Evolutionary conservation across 257 asterid genomes (phyloP).

Genomic region (Gentiana dahurica): DNA sequence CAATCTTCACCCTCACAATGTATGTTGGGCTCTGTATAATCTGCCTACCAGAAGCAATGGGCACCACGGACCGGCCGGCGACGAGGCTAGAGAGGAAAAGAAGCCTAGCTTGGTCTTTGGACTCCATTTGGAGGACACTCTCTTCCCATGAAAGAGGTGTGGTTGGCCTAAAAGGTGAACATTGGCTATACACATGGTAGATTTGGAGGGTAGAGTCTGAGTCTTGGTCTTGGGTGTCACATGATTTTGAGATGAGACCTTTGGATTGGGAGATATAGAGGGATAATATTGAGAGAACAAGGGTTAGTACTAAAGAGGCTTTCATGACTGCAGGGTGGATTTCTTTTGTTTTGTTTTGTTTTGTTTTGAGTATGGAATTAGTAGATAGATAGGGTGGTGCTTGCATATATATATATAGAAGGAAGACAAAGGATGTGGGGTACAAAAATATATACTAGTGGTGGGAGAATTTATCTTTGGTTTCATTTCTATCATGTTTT

Average conservation of each 20-base stretch:
- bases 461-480: too few species aligned
- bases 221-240: constrained; percentile 23
- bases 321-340: constrained; percentile 3
- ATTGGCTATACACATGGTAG: constrained; percentile 52
- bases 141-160: constrained; percentile 50
- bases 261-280: constrained; percentile 20
- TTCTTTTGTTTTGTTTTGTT: background rate
- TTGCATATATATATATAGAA: background rate
- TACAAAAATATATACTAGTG: background rate
- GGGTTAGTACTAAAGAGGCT: background rate
- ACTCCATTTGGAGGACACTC: constrained; percentile 55
- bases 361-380: too few species aligned
- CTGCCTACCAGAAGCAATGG: constrained; percentile 62
- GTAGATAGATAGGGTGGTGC: too few species aligned
- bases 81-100: constrained; percentile 52
- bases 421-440: background rate
- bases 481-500: too few species aligned
- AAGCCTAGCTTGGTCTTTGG: constrained; percentile 47
- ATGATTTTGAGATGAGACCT: constrained; percentile 19
- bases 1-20: constrained; percentile 48
- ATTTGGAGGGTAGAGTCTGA: constrained; percentile 47
- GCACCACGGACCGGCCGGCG: constrained; percentile 50
- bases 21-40: constrained; percentile 64
- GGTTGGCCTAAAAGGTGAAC: constrained; percentile 47
- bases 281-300: constrained; percentile 17